Conservation (phyloP, 164 flowering plant genomes). For the Stephania yunnanensis region DNA sequence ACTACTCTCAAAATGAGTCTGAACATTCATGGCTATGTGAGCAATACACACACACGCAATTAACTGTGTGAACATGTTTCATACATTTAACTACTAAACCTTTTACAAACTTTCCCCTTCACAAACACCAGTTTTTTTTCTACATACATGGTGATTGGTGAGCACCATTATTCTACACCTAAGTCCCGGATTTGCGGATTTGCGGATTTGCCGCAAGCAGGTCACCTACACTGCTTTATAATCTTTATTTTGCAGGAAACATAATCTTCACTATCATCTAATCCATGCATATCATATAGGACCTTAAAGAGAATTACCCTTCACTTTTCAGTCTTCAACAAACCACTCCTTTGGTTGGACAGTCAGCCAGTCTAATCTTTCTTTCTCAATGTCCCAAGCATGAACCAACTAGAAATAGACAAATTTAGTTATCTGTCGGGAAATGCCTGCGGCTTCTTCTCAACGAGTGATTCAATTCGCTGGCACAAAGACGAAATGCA, state of each 20-base stretch:
- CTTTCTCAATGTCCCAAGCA: neutral
- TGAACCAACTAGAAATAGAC: neutral
- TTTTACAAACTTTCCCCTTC: neutral
- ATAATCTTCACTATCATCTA: neutral
- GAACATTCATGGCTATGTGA: neutral
- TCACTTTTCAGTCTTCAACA: conserved; percentile 1
- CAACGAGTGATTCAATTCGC: neutral
- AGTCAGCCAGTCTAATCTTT: neutral
- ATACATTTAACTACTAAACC: neutral
- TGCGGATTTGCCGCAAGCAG: neutral
- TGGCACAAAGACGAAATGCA: neutral
- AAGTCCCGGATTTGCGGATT: neutral
- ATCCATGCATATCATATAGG: neutral
- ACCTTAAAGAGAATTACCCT: neutral
- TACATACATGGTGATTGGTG: neutral
- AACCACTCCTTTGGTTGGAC: neutral
- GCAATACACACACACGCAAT: neutral
- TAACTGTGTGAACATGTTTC: neutral
- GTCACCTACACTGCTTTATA: neutral
- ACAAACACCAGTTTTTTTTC: neutral
- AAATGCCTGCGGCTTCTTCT: neutral
- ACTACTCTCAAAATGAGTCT: neutral
- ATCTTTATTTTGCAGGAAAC: neutral
- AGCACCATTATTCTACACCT: neutral
- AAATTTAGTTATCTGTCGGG: neutral